Evolutionary conservation across 106 monocot genomes (phyloP).

Genomic region (Gastrodia elata): DNA sequence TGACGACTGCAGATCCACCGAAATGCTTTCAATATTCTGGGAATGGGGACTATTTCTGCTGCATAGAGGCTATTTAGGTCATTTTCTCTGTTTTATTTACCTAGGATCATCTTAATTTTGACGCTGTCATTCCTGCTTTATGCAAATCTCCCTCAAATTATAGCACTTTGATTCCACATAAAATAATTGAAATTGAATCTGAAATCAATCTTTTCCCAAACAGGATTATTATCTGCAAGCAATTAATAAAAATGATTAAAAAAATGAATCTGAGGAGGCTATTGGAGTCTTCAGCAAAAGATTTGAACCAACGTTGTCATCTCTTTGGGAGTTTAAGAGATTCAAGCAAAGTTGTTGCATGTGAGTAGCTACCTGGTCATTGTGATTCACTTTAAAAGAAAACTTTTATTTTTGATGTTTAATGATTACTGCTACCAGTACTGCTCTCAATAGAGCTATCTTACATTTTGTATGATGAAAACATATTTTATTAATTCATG

Average conservation of each 20-base stretch:
- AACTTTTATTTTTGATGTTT: background rate
- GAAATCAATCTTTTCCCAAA: background rate
- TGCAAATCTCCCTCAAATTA: background rate
- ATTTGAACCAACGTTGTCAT: background rate
- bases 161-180: background rate
- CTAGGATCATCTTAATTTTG: background rate
- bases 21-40: constrained; percentile 15
- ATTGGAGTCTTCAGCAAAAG: background rate
- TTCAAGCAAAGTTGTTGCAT: background rate
- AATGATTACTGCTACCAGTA: background rate
- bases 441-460: background rate
- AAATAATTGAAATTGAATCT: background rate
- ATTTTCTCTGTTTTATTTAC: too few species aligned
- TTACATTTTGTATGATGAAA: too few species aligned
- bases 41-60: too few species aligned
- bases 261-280: background rate
- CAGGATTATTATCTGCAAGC: background rate
- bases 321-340: background rate
- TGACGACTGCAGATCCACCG: constrained; percentile 17
- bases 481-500: too few species aligned
- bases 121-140: background rate
- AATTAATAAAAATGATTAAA: background rate
- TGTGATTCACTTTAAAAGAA: background rate
- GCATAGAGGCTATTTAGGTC: too few species aligned
- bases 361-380: background rate